Percentiles rank a stretch among this genome's conserved stretches.
Conservation (phyloP, 176 grass and related monocot species). For the Triticum turgidum region DNA sequence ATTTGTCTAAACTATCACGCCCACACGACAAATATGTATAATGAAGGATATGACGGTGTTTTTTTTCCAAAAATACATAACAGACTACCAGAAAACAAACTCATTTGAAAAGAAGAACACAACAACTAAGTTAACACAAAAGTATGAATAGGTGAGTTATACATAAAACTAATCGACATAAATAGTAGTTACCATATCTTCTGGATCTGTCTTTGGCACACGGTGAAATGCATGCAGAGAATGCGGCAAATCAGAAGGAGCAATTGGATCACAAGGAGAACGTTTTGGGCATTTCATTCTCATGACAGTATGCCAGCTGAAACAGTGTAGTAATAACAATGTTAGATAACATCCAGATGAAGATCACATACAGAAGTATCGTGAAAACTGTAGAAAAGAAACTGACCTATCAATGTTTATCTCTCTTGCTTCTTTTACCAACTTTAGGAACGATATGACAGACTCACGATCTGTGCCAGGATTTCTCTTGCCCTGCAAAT, state of each 20-base stretch:
- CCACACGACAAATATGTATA: not conserved
- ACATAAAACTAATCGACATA: not conserved
- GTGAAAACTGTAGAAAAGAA: conserved; percentile 15
- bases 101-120: not conserved
- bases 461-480: conserved; percentile 71
- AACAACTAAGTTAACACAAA: not conserved
- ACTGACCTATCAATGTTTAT: conserved; percentile 88
- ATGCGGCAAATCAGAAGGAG: conserved; percentile 73
- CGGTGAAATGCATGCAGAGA: conserved; percentile 63
- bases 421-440: conserved; percentile 73
- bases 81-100: conserved; percentile 9
- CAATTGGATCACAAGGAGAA: conserved; percentile 59
- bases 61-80: not conserved
- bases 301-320: conserved; percentile 95
- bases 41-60: not conserved
- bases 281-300: conserved; percentile 69
- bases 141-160: not conserved
- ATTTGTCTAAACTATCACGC: not conserved
- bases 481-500: conserved; percentile 87
- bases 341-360: conserved; percentile 26
- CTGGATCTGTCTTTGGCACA: conserved; percentile 60
- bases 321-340: conserved; percentile 30
- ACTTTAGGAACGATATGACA: conserved; percentile 71
- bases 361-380: conserved; percentile 19
- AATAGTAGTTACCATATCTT: conserved; percentile 56